Percentiles rank a stretch among this genome's conserved stretches.
Evolutionary conservation across 2,329 filamentous ascomycete species (phyloP).

Genomic region (Chaetothyriales sp.): DNA sequence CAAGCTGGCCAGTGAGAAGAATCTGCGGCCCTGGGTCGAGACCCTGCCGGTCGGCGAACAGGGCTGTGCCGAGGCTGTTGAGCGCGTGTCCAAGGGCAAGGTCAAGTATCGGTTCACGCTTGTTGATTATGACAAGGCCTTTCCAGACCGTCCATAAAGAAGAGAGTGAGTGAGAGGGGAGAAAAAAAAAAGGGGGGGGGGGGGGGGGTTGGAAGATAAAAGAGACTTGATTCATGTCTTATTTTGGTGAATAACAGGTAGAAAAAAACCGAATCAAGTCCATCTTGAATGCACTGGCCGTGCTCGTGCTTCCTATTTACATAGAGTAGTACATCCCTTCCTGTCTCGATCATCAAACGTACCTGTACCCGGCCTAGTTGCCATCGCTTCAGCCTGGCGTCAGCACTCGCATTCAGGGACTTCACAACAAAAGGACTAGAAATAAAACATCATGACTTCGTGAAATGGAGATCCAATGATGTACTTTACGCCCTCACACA

Average conservation of each 20-base stretch:
- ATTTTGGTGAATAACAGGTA: no score
- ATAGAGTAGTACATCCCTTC: no score
- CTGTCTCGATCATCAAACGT: no score
- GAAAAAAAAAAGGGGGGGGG: background rate
- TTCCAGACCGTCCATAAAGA: conserved; percentile 20
- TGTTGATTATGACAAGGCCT: conserved; percentile 49
- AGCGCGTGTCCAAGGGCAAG: conserved; percentile 54
- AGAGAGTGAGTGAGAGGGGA: no score
- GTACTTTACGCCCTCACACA: background rate
- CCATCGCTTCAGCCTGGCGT: no score
- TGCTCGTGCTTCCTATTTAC: no score
- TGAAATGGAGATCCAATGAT: background rate
- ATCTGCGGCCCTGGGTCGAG: conserved; percentile 52
- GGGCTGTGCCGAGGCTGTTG: conserved; percentile 54
- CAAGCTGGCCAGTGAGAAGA: conserved; percentile 53
- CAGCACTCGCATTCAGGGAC: no score
- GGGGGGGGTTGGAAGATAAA: no score
- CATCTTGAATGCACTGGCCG: no score
- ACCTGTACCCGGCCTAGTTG: no score
- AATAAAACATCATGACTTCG: background rate
- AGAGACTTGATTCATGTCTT: no score
- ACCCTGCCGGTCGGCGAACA: conserved; percentile 57
- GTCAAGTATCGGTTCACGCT: conserved; percentile 55
- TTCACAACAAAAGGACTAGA: background rate
- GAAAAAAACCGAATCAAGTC: no score